phyloP scores from a whole-genome alignment of 2,329 filamentous ascomycete species.

The Hypoxylon sp. region DNA sequence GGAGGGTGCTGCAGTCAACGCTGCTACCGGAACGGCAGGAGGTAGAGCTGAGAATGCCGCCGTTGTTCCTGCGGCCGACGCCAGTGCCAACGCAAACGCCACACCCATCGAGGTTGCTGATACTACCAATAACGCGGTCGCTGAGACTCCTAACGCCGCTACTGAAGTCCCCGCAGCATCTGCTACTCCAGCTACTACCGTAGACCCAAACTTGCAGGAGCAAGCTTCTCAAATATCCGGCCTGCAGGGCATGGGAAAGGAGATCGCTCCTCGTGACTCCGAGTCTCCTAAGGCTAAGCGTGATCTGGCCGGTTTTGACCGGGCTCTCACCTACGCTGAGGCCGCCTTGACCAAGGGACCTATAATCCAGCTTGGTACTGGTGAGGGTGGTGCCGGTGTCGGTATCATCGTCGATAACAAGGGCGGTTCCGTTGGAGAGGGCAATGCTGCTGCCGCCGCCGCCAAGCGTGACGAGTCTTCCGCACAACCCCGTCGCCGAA shows the following conservation, averaged over 20 bases:
- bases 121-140: slow-evolving; percentile 28
- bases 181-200: slow-evolving; percentile 35
- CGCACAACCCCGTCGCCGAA: slow-evolving; percentile 56
- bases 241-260: slow-evolving; percentile 65
- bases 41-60: slow-evolving; percentile 45
- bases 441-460: slow-evolving; percentile 28
- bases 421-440: slow-evolving; percentile 47
- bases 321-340: slow-evolving; percentile 59
- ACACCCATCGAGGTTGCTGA: slow-evolving; percentile 22
- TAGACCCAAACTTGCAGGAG: slow-evolving; percentile 56
- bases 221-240: slow-evolving; percentile 61
- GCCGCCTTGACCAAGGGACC: slow-evolving; percentile 59
- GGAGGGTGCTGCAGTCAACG: slow-evolving; percentile 61
- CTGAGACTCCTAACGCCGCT: slow-evolving; percentile 36
- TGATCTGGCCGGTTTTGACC: slow-evolving; percentile 60
- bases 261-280: slow-evolving; percentile 61
- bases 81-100: slow-evolving; percentile 35
- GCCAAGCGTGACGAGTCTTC: slow-evolving; percentile 49
- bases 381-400: slow-evolving; percentile 58
- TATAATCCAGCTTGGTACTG: slow-evolving; percentile 59
- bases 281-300: slow-evolving; percentile 54
- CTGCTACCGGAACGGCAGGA: slow-evolving; percentile 48
- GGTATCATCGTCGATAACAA: slow-evolving; percentile 59
- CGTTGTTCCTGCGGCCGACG: slow-evolving; percentile 45
- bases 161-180: slow-evolving; percentile 22